Base-by-base conservation (phyloP, 2,329 filamentous ascomycete species). In the Xylariaceae sp. region DNA sequence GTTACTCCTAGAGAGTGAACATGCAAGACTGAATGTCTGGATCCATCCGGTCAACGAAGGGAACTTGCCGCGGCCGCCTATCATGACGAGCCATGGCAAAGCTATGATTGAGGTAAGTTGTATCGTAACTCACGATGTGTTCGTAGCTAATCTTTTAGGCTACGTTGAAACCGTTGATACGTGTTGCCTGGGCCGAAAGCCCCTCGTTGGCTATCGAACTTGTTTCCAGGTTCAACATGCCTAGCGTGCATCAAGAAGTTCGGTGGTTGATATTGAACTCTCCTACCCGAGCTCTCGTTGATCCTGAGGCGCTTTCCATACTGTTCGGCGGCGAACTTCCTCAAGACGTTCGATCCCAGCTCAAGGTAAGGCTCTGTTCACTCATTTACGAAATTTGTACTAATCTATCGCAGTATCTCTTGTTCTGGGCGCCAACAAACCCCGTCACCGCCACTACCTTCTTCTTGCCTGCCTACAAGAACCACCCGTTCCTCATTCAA, bases 391-490 rank as follows among this genome's bases (percentile, higher is more conserved):
- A 37, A 6, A 9, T 34, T 13, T 4, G 62, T 62, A 56, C 70
- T 77, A 68, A 77, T 5, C 53, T 52, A 7, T 65, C 17, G 1
- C 17, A 92, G 85, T 96, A 96, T 73, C 79, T 99, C 13, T 79
- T 99, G 1, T 97, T 90, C 76, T 99, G 94, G 94, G 84, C 88
- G 18, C 86, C 94, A 0, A 87, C 96, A 37, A 96, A 96, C 70
- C 94, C 94, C 0, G 88, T 96, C 62, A 94, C 92, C 8, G 92
- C 95, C 0, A 88, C 95, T 5, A 96, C 92, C 0, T 92, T 95
- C 75, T 97, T 99, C 77, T 73, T 96, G 66, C 95, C 95, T 0
- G 86, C 88, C 0, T 99, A 95, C 73, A 86, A 87, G 47, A 93
- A 96, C 68, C 88, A 99, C 70, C 90, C 95, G 0, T 95, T 92